These are phyloP conservation scores for Sporobolomyces phaffii DNA, from an alignment of 768 basidiomycete species.

Conservation along the genomic window DNA sequence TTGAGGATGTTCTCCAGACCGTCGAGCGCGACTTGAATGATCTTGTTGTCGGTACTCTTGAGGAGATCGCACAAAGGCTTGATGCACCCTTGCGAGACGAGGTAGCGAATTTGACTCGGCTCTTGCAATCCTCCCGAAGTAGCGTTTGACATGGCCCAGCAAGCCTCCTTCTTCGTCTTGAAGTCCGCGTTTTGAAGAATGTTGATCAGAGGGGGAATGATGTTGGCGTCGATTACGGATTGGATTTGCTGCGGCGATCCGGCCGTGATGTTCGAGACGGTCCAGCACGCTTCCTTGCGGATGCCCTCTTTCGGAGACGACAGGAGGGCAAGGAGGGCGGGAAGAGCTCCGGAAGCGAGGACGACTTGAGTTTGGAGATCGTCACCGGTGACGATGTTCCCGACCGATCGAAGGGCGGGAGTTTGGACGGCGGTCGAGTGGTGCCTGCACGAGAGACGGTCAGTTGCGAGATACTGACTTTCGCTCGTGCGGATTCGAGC, in stretches of 20 bases:
- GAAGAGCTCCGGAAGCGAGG: conserved; percentile 93
- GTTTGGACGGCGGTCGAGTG: conserved; percentile 82
- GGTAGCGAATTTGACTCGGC: conserved; percentile 92
- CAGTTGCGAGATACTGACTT: too few relatives aligned
- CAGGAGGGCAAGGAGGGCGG: conserved; percentile 83
- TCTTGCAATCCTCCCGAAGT: conserved; percentile 96
- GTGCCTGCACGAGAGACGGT: conserved; percentile 46
- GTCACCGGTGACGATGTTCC: conserved; percentile 98
- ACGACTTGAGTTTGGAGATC: conserved; percentile 99
- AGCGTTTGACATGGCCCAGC: conserved; percentile 99
- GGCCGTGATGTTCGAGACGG: conserved; percentile 96
- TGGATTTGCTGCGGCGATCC: conserved; percentile 96
- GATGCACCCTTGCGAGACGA: conserved; percentile 95
- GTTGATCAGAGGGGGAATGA: conserved; percentile 96
- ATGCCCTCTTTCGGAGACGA: conserved; percentile 98
- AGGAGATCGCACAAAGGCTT: conserved; percentile 95
- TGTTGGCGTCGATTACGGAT: conserved; percentile 93
- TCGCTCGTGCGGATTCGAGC: too few relatives aligned
- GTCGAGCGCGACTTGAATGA: conserved; percentile 90
- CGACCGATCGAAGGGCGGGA: conserved; percentile 93
- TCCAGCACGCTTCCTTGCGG: conserved; percentile 99
- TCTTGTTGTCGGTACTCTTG: conserved; percentile 99
- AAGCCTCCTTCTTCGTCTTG: conserved; percentile 98
- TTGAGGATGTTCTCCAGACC: conserved; percentile 97
- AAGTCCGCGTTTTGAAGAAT: conserved; percentile 96